Evolutionary conservation across 1,284 basidiomycete species (phyloP).

Genomic region (Irpex sp.): DNA sequence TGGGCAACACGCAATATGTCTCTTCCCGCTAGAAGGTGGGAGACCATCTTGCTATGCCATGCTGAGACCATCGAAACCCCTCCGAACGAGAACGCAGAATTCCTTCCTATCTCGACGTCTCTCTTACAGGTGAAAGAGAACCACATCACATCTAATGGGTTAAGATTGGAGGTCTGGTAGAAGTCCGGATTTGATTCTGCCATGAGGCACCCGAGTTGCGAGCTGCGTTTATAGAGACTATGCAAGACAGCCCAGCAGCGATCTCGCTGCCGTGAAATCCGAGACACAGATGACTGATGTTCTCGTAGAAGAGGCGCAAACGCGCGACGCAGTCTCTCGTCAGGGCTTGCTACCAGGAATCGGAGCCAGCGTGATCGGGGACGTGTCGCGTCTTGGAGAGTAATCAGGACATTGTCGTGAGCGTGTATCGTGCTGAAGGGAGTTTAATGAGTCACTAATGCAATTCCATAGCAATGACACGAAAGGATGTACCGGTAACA

Average conservation of each 20-base stretch:
- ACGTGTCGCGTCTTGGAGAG: not conserved
- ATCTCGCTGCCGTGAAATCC: not conserved
- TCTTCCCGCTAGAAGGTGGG: not conserved
- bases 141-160: not conserved
- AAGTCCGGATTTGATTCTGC: not conserved
- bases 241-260: not conserved
- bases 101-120: not conserved
- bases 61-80: not conserved
- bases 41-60: not conserved
- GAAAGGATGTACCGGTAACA: not conserved
- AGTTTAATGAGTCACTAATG: not conserved
- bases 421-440: not conserved
- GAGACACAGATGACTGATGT: not conserved
- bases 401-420: not conserved
- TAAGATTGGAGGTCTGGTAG: not conserved
- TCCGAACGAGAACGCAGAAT: not conserved
- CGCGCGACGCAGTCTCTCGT: not conserved
- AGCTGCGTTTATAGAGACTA: not conserved
- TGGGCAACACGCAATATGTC: not conserved
- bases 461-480: not conserved
- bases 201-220: not conserved
- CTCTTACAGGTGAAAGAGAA: not conserved
- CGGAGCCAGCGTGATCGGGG: not conserved
- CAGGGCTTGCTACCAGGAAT: not conserved
- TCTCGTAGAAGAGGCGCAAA: not conserved